A percentile compares a stretch with the other conserved stretches of the same genome.
Evolutionary conservation across 108 stramenopile species (phyloP).

Genomic region (Nitzschia sp.): DNA sequence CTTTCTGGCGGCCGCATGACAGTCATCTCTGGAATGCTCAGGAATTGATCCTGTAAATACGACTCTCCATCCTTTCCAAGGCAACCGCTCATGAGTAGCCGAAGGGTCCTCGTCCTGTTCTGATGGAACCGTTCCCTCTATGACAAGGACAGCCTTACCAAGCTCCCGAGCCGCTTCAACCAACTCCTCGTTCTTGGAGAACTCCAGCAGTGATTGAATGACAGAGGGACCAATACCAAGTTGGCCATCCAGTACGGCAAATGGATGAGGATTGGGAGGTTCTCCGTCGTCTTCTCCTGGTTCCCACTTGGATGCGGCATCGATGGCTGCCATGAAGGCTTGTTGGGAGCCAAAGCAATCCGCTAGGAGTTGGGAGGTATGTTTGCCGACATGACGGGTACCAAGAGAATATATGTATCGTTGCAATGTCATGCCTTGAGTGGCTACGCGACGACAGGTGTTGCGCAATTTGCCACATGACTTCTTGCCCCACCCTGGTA

Average conservation of each 20-base stretch:
- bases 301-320: conserved; percentile 37
- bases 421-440: conserved; percentile 55
- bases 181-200: conserved; percentile 51
- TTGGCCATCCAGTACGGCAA: conserved; percentile 29
- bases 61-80: conserved; percentile 60
- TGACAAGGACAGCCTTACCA: conserved; percentile 32
- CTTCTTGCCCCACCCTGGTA: conserved; percentile 80
- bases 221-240: conserved; percentile 69
- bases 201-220: conserved; percentile 52
- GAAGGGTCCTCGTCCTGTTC: conserved; percentile 8
- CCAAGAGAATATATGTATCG: conserved; percentile 76
- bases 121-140: conserved; percentile 21
- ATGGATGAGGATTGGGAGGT: conserved; percentile 14
- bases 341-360: conserved; percentile 50
- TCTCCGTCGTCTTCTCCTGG: conserved; percentile 10
- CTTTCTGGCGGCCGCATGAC: conserved; percentile 52
- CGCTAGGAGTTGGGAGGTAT: conserved; percentile 69
- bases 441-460: conserved; percentile 38
- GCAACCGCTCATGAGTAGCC: conserved; percentile 13
- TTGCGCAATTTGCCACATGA: conserved; percentile 60
- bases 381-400: conserved; percentile 68
- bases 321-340: conserved; percentile 57
- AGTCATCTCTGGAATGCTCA: conserved; percentile 48
- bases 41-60: conserved; percentile 81
- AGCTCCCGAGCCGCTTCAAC: conserved; percentile 61